Evolutionary conservation across 73 alveolate species (phyloP).

Genomic region (Breviolum minutum): DNA sequence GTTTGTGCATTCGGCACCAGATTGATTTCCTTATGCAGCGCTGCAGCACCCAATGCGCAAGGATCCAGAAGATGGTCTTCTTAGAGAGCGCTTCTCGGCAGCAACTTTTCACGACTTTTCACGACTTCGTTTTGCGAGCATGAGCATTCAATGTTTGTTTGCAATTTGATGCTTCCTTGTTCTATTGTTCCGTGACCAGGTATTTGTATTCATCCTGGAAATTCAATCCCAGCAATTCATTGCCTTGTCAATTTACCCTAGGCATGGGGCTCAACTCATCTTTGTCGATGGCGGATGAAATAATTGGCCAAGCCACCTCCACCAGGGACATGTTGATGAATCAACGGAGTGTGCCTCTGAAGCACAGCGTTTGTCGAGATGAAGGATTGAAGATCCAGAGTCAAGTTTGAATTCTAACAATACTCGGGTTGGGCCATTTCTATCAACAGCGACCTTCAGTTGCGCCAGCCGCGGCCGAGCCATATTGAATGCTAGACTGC

Average conservation of each 20-base stretch:
- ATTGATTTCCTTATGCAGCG: neutral
- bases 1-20: neutral
- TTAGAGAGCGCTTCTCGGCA: conserved; percentile 69
- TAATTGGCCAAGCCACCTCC: conserved; percentile 87
- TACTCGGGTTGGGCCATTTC: too few species aligned
- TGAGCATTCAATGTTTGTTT: neutral
- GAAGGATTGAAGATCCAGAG: too few species aligned
- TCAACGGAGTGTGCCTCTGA: conserved; percentile 66
- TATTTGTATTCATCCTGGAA: neutral
- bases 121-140: neutral
- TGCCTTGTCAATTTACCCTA: neutral
- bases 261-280: conserved; percentile 93
- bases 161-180: neutral
- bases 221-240: neutral
- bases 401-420: too few species aligned
- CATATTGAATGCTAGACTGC: too few species aligned
- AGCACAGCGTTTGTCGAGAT: too few species aligned
- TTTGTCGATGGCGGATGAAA: conserved; percentile 85
- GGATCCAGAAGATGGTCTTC: conserved; percentile 88
- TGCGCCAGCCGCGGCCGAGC: too few species aligned
- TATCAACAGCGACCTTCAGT: too few species aligned
- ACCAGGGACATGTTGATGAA: conserved; percentile 86
- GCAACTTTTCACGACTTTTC: neutral
- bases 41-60: neutral
- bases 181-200: neutral